A percentile compares a stretch with the other conserved stretches of the same genome.
Conservation (phyloP, 1,284 basidiomycete genomes). For the Gymnopus androsaceus region DNA sequence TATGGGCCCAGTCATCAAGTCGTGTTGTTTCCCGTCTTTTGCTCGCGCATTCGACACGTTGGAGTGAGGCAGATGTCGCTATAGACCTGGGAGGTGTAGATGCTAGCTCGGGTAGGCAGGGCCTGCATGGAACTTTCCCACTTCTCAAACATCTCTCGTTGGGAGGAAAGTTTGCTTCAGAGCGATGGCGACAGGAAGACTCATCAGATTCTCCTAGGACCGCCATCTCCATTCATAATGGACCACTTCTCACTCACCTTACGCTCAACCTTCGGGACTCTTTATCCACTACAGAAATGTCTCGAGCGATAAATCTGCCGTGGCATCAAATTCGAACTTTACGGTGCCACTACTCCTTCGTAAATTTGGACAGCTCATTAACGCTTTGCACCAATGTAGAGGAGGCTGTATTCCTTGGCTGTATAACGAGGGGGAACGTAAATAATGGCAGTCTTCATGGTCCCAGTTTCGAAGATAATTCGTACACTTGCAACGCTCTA, state of each 20-base stretch:
- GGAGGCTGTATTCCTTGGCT: neutral
- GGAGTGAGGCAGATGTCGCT: neutral
- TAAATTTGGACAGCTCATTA: conserved; percentile 1
- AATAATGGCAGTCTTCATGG: neutral
- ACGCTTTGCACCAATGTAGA: neutral
- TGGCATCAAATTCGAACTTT: conserved; percentile 6
- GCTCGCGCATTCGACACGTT: neutral
- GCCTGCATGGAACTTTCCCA: neutral
- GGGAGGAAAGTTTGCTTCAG: conserved; percentile 1
- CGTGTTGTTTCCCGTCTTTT: neutral
- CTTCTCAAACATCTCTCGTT: neutral
- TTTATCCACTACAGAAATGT: neutral
- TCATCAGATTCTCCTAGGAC: neutral
- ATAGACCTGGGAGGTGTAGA: neutral
- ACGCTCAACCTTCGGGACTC: conserved; percentile 3
- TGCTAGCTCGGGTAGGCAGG: neutral
- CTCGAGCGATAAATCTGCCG: neutral
- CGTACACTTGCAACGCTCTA: neutral
- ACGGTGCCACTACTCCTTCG: conserved; percentile 1
- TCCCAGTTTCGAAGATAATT: neutral
- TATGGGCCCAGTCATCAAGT: neutral
- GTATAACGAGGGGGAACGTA: neutral
- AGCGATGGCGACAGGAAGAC: conserved; percentile 2
- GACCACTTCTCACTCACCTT: neutral
- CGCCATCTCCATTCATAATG: neutral